Evolutionary conservation across 169 alveolate species (phyloP), one percentile per base, ranked within the genome.

Genomic region (Blepharisma undulans): DNA sequence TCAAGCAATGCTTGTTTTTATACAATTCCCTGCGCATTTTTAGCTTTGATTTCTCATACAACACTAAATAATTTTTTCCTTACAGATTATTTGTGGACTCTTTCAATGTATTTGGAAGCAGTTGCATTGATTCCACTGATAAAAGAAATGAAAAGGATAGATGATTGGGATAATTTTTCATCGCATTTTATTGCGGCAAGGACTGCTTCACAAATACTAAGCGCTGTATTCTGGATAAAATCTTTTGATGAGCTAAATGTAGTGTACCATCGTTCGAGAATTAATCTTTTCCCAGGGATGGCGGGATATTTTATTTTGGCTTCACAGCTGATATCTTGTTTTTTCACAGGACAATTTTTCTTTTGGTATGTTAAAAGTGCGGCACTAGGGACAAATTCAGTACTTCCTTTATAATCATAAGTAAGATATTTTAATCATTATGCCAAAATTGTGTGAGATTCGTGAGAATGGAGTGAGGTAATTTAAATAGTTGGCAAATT

Each of bases 171-270:
- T 78, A 66, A 76, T 89, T 97, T 98, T 84, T 95, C 98, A 30
- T 97, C 98, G 25, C 99, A 98, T 95, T 98, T 98, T 95, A 94
- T 98, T 22, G 99, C 99, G 18, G 98, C 98, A 22, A 99, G 98
- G 93, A 98, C 98, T 33, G 95, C 97, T 76, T 94, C 99, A 60
- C 96, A 95, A 91, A 92, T 98, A 61, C 76, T 97, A 66, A 97
- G 99, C 21, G 98, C 97, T 90, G 93, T 97, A 34, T 98, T 98
- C 96, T 98, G 99, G 99, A 87, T 98, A n/a, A 94, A 98, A 12
- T 96, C 99, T 86, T 96, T 94, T 96, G 93, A 91, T 60, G 99
- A 98, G 87, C 90, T 98, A 72, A 98, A 98, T 89, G 94, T n/a
- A 2, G 84, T 27, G 27, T 71, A 86, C 72, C 76, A 27, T 5